Evolutionary conservation across 768 basidiomycete species (phyloP).

Genomic region (Dentipellis fragilis): DNA sequence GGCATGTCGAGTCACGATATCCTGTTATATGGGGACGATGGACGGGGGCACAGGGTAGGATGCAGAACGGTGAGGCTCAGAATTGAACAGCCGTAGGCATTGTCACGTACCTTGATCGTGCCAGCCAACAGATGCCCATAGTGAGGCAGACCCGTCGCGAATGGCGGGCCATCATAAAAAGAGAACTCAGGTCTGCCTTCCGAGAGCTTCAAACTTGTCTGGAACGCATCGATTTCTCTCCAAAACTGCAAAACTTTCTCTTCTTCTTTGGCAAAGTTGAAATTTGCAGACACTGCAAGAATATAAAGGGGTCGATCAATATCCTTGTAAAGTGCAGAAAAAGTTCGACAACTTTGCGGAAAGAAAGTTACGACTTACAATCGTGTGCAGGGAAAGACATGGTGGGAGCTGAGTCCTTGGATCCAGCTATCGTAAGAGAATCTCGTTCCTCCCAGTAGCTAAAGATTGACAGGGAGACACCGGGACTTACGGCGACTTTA

Average conservation of each 20-base stretch:
- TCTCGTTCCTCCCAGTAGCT: too few species aligned
- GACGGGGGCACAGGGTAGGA: conserved; percentile 3
- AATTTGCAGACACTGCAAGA: conserved; percentile 53
- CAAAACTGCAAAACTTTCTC: conserved; percentile 86
- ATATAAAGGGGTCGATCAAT: too few species aligned
- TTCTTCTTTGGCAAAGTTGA: conserved; percentile 83
- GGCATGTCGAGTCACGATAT: conserved; percentile 95
- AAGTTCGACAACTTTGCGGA: too few species aligned
- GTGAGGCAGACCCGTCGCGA: conserved; percentile 93
- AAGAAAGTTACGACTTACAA: neutral
- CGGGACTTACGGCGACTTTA: too few species aligned
- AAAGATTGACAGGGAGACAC: too few species aligned
- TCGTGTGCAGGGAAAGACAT: neutral
- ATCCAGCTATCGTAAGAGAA: too few species aligned
- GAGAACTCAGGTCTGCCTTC: conserved; percentile 85
- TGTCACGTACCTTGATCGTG: conserved; percentile 70
- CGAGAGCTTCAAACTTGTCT: conserved; percentile 85
- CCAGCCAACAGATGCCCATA: conserved; percentile 92
- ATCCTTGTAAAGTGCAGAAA: too few species aligned
- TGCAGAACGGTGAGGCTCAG: neutral
- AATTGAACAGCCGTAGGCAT: neutral
- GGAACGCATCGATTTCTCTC: conserved; percentile 96
- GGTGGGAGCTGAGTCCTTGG: neutral
- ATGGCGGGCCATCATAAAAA: conserved; percentile 97
- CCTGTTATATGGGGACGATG: conserved; percentile 36